These are phyloP conservation scores for Rhododendron williamsianum DNA, from an alignment of 148 eudicot species.

Conservation along the genomic window DNA sequence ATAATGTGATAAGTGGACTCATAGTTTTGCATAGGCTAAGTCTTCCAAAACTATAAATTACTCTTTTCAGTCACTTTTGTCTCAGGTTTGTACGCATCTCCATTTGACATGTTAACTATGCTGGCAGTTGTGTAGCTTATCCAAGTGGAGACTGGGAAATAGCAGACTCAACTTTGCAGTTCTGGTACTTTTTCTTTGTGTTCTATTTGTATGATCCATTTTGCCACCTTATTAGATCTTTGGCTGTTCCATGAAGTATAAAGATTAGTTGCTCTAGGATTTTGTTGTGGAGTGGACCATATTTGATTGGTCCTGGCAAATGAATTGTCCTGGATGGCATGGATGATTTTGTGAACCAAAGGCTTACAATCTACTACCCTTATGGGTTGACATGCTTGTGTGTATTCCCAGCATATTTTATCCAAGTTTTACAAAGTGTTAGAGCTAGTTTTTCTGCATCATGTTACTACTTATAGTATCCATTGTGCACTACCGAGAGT, in stretches of 20 bases:
- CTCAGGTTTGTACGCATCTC: neutral
- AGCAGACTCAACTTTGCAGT: slow-evolving; percentile 92
- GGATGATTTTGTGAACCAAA: neutral
- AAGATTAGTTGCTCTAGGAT: neutral
- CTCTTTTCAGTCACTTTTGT: slow-evolving; percentile 8
- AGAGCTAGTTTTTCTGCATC: neutral
- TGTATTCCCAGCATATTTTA: neutral
- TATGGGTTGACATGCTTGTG: neutral
- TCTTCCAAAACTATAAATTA: neutral
- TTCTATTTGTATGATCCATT: slow-evolving; percentile 1
- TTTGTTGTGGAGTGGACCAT: neutral
- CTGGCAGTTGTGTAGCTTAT: slow-evolving; percentile 83
- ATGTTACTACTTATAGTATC: neutral
- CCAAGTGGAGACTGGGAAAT: slow-evolving; percentile 92
- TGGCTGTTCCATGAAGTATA: neutral
- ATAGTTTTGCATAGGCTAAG: neutral
- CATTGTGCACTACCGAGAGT: neutral
- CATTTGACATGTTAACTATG: slow-evolving; percentile 14
- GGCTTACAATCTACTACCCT: neutral
- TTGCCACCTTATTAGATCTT: slow-evolving; percentile 1
- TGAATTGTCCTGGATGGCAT: neutral
- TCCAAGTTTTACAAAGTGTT: neutral
- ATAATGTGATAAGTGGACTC: neutral
- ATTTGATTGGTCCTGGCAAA: neutral
- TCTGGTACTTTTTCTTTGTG: slow-evolving; percentile 55